Percentiles rank a stretch among this genome's conserved stretches.
Evolutionary conservation across 2,329 filamentous ascomycete genomes (phyloP).

Genomic region (Fusarium nelsonii): DNA sequence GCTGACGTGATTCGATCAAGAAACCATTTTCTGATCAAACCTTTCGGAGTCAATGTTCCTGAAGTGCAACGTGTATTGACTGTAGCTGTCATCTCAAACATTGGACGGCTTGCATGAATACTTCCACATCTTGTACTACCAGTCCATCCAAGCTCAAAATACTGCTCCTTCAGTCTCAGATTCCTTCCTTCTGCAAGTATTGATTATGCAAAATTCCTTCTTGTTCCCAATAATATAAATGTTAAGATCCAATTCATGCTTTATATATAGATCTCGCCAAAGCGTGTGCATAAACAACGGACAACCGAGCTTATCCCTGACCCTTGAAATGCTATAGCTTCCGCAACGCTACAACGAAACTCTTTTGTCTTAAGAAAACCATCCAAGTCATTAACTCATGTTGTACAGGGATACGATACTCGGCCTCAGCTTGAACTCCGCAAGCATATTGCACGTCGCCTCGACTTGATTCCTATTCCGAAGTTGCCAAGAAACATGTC

Average conservation of each 20-base stretch:
- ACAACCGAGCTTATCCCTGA: conserved; percentile 7
- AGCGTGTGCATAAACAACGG: not conserved
- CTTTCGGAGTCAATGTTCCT: not conserved
- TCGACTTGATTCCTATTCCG: not conserved
- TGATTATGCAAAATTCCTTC: conserved; percentile 3
- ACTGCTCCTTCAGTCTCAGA: conserved; percentile 13
- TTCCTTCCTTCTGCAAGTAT: not conserved
- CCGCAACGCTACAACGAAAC: not conserved
- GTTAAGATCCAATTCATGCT: not conserved
- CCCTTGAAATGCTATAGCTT: conserved; percentile 8
- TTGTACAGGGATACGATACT: not conserved
- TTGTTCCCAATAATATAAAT: not conserved
- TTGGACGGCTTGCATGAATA: not conserved
- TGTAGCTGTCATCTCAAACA: not conserved
- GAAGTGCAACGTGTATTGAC: not conserved
- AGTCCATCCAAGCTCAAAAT: not conserved
- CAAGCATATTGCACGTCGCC: not conserved
- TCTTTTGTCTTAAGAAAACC: not conserved
- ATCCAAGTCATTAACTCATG: not conserved
- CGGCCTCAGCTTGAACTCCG: not conserved
- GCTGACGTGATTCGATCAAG: not conserved
- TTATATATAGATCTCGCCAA: conserved; percentile 2
- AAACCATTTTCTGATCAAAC: too few species aligned
- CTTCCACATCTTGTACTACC: not conserved
- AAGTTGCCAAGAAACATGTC: not conserved